A percentile compares a stretch with the other conserved stretches of the same genome.
phyloP scores from a whole-genome alignment of 371 early-diverging fungal genomes.

The Entomophthora muscae region DNA sequence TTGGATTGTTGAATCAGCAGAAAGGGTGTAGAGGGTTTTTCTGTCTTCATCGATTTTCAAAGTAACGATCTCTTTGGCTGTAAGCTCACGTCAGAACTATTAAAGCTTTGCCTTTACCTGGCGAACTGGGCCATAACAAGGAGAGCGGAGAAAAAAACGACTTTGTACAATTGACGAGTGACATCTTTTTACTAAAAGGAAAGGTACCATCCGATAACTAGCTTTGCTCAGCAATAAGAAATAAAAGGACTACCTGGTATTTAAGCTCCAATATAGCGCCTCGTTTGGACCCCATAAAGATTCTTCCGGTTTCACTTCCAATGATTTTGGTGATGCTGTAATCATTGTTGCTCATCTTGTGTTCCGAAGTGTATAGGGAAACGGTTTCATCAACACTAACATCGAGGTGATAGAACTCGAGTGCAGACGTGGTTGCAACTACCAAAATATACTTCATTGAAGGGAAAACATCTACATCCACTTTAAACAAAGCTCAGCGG shows the following conservation, averaged over 20 bases:
- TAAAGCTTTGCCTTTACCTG: not conserved
- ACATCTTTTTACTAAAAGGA: not conserved
- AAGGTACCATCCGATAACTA: not conserved
- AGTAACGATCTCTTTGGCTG: not conserved
- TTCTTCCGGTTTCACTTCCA: not conserved
- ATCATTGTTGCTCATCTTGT: not conserved
- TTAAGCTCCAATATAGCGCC: not conserved
- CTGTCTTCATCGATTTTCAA: not conserved
- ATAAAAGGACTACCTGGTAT: not conserved
- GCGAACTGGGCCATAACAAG: not conserved
- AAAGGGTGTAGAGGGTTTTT: not conserved
- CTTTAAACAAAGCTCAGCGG: too few relatives aligned
- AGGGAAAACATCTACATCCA: not conserved
- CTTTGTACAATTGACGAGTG: not conserved
- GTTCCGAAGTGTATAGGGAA: not conserved
- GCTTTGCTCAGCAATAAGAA: not conserved
- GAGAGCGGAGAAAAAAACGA: not conserved
- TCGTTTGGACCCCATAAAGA: not conserved
- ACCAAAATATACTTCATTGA: not conserved
- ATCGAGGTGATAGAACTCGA: not conserved
- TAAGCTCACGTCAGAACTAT: not conserved
- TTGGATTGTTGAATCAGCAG: not conserved
- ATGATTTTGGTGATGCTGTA: not conserved
- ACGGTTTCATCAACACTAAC: not conserved
- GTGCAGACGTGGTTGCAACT: not conserved